phyloP scores from a whole-genome alignment of 257 asterid genomes.

The Gynochthodes officinalis region DNA sequence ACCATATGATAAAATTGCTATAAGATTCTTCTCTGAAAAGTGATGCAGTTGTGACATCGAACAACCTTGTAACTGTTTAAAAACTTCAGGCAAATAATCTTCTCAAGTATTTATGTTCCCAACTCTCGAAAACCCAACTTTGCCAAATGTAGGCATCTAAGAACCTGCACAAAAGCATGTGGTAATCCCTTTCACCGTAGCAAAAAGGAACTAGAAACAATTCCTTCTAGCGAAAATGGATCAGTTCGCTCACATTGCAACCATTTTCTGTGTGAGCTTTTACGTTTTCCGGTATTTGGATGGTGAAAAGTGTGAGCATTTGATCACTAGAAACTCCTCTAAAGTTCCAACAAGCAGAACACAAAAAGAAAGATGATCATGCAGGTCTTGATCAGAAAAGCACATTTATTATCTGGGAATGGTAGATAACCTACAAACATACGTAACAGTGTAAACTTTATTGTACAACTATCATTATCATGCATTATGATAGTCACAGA shows the following conservation, averaged over 20 bases:
- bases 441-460: background rate
- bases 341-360: background rate
- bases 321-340: background rate
- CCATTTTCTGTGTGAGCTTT: background rate
- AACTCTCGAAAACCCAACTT: background rate
- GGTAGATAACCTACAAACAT: background rate
- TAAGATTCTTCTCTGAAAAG: background rate
- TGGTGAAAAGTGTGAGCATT: background rate
- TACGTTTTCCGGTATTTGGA: too few relatives aligned
- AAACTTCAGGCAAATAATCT: background rate
- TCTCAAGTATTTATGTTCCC: too few relatives aligned
- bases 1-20: background rate
- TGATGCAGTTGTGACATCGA: background rate
- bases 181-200: background rate
- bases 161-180: background rate
- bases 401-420: background rate
- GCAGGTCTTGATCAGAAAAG: background rate
- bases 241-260: background rate
- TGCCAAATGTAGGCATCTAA: background rate
- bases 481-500: background rate
- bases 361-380: constrained; percentile 1
- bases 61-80: background rate
- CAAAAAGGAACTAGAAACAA: background rate
- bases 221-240: background rate
- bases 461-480: background rate